Base-by-base conservation (phyloP, 306 rosid species). In the Carpinus fangiana region DNA sequence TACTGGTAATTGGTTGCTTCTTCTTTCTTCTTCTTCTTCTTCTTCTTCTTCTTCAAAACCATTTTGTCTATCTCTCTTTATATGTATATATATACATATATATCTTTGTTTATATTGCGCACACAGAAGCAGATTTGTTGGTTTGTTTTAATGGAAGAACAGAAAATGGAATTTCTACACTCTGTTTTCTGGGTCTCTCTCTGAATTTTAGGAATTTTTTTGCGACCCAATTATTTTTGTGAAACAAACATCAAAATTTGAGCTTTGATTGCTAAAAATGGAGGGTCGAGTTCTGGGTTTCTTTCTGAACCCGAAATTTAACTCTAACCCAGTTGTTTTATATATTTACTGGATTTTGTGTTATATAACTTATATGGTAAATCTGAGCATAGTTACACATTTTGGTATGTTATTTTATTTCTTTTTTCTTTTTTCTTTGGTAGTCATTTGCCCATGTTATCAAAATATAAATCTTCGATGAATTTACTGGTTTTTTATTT, bases 1-100 rank as follows among this genome's bases (percentile, higher is more conserved):
- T 90, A 79, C 90, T 91, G 78, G 92, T 31, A 31, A 31, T 79
- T 9, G 13, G 55, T 74, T 46, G 47, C 7, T n/a, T 0, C 31
- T 20, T n/a, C n/a, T n/a, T n/a, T n/a, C n/a, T n/a, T 53, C 55
- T n/a, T n/a, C n/a, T n/a, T n/a, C n/a, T n/a, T n/a, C n/a, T n/a
- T n/a, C n/a, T n/a, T n/a, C n/a, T n/a, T n/a, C n/a, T 26, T 16
- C 38, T 66, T 46, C 18, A 36, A 48, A 34, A 8, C 66, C 5
- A n/a, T 28, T 41, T 21, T 5, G 16, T 8, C 16, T 66, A 55
- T 50, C 36, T 10, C 4, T 18, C 18, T 66, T n/a, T n/a, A n/a
- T n/a, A n/a, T n/a, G n/a, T n/a, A n/a, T n/a, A n/a, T n/a, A n/a
- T n/a, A n/a, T n/a, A n/a, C n/a, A 28, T 10, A 12, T 20, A 5